A percentile compares a stretch with the other conserved stretches of the same genome.
phyloP scores from a whole-genome alignment of 768 basidiomycete species.

The Podaxis carcinomalis region DNA sequence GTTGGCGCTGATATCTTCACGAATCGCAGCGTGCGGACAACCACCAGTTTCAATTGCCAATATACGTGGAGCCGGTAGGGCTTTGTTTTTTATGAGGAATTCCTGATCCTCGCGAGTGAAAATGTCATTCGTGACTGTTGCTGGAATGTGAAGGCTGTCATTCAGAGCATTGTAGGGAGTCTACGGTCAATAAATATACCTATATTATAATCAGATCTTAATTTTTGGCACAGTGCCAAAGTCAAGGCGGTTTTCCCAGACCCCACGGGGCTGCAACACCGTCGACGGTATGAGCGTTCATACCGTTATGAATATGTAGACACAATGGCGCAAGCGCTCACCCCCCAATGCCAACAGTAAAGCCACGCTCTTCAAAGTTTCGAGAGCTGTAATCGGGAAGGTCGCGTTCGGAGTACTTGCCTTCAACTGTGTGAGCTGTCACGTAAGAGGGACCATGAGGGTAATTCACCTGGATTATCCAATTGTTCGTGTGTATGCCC shows the following conservation, averaged over 20 bases:
- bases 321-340: slow-evolving; percentile 29
- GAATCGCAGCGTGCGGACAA: slow-evolving; percentile 96
- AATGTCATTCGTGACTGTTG: slow-evolving; percentile 98
- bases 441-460: background rate
- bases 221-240: slow-evolving; percentile 78
- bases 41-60: slow-evolving; percentile 97
- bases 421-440: slow-evolving; percentile 32
- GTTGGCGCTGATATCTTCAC: slow-evolving; percentile 97
- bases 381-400: slow-evolving; percentile 81
- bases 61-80: slow-evolving; percentile 80
- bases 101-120: slow-evolving; percentile 98
- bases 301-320: too few relatives aligned
- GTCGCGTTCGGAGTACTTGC: slow-evolving; percentile 90
- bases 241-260: slow-evolving; percentile 96
- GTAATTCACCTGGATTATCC: slow-evolving; percentile 70
- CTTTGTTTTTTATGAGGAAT: slow-evolving; percentile 90
- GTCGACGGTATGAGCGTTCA: background rate
- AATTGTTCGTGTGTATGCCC: slow-evolving; percentile 95
- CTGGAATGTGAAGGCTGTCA: slow-evolving; percentile 25
- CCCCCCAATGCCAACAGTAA: slow-evolving; percentile 99
- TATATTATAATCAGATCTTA: slow-evolving; percentile 86
- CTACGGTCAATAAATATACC: slow-evolving; percentile 42
- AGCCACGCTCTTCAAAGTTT: slow-evolving; percentile 90
- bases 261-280: slow-evolving; percentile 77
- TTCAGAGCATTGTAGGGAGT: background rate